Evolutionary conservation across 805 yeast species (phyloP).

Genomic region (Candida vartiovaarae): DNA sequence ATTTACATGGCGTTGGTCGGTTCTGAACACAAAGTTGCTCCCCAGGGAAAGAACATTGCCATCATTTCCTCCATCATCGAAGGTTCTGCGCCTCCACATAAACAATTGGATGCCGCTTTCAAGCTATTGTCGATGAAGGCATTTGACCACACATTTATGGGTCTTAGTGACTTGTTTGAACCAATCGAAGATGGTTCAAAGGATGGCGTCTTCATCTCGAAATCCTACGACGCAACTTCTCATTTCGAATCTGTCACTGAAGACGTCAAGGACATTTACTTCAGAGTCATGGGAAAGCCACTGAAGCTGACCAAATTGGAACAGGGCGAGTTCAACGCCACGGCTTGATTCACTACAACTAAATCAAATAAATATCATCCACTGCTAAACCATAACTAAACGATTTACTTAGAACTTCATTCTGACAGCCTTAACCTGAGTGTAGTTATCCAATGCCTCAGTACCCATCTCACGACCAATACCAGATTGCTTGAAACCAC

Average conservation of each 20-base stretch:
- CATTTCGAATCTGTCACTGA: constrained; percentile 96
- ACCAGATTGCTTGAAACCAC: constrained; percentile 89
- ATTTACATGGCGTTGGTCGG: constrained; percentile 90
- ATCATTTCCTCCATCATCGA: constrained; percentile 92
- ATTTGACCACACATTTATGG: constrained; percentile 60
- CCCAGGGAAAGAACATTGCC: constrained; percentile 85
- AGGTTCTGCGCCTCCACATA: constrained; percentile 89
- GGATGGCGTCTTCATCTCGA: constrained; percentile 76
- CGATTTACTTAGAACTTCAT: constrained; percentile 24
- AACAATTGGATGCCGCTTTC: constrained; percentile 91
- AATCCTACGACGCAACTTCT: constrained; percentile 88
- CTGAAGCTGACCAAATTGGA: constrained; percentile 36
- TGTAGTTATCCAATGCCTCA: constrained; percentile 79
- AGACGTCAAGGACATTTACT: constrained; percentile 90
- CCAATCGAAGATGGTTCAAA: constrained; percentile 78
- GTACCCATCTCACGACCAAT: constrained; percentile 90
- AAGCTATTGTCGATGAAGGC: constrained; percentile 72
- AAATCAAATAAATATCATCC: background rate
- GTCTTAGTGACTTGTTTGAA: constrained; percentile 84
- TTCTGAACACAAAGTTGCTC: constrained; percentile 81
- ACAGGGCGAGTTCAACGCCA: constrained; percentile 23
- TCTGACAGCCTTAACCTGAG: constrained; percentile 81
- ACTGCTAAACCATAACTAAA: constrained; percentile 21
- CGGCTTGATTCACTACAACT: constrained; percentile 7
- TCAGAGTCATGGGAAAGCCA: constrained; percentile 88